Conservation (phyloP, 306 rosid species). For the Lotus japonicus region DNA sequence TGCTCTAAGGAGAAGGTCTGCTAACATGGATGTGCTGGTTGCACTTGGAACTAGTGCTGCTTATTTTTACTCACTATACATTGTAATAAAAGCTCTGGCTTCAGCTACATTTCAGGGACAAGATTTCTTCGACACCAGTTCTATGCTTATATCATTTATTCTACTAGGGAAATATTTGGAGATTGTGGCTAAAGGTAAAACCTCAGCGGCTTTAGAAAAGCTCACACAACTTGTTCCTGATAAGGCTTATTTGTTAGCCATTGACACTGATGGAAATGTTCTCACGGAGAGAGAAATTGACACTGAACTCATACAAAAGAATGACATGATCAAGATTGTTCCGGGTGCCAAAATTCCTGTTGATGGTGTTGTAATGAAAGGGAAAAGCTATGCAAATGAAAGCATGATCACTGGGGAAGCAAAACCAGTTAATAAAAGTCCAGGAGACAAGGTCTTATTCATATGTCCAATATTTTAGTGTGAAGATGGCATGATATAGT, state of each 20-base stretch:
- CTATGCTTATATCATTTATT: conserved; percentile 87
- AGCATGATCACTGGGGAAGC: conserved; percentile 95
- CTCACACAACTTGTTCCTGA: conserved; percentile 82
- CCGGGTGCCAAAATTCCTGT: conserved; percentile 80
- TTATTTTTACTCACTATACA: conserved; percentile 75
- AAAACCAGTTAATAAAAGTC: conserved; percentile 50
- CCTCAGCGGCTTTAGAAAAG: conserved; percentile 75
- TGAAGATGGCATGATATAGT: neutral
- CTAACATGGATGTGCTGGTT: conserved; percentile 84
- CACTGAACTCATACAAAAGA: conserved; percentile 64
- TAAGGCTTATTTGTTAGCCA: conserved; percentile 45
- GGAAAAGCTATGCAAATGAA: conserved; percentile 81
- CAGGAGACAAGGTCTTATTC: conserved; percentile 65
- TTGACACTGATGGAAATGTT: conserved; percentile 49
- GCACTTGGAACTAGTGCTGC: conserved; percentile 83
- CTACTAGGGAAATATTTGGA: conserved; percentile 81
- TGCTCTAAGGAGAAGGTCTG: conserved; percentile 59
- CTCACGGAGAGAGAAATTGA: conserved; percentile 61
- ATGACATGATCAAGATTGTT: conserved; percentile 65
- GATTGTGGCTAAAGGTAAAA: conserved; percentile 75
- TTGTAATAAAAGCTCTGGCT: conserved; percentile 46
- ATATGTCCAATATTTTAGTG: neutral
- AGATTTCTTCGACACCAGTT: conserved; percentile 84
- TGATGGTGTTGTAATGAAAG: conserved; percentile 69
- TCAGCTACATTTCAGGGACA: conserved; percentile 69